Percentiles rank a stretch among this genome's conserved stretches.
Conservation (phyloP, 2,329 filamentous ascomycete species). For the Fusarium brevicatenulatum region DNA sequence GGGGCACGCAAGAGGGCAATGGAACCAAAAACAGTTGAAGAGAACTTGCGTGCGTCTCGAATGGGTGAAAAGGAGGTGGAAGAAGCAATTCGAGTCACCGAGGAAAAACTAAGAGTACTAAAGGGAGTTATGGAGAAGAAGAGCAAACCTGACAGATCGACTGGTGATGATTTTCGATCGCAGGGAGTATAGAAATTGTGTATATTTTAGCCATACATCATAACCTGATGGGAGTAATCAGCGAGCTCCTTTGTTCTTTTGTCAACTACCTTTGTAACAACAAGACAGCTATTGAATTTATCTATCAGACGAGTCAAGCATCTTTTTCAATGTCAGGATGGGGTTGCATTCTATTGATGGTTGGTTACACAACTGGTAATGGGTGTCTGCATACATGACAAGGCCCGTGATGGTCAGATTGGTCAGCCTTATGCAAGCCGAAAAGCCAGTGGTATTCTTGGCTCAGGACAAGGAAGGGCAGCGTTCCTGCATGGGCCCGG, state of each 20-base stretch:
- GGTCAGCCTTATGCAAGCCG: slow-evolving; percentile 21
- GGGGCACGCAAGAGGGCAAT: slow-evolving; percentile 57
- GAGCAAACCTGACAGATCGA: slow-evolving; percentile 19
- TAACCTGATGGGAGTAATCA: slow-evolving; percentile 36
- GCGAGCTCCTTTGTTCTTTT: slow-evolving; percentile 43
- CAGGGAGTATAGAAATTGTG: slow-evolving; percentile 37
- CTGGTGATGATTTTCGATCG: slow-evolving; percentile 22
- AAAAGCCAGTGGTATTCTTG: slow-evolving; percentile 7
- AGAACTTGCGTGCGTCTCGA: slow-evolving; percentile 65
- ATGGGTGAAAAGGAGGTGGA: slow-evolving; percentile 80
- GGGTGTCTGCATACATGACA: neutral
- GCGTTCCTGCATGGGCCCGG: slow-evolving; percentile 23
- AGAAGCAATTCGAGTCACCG: slow-evolving; percentile 85
- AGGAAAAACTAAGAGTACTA: slow-evolving; percentile 82
- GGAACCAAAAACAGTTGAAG: slow-evolving; percentile 67
- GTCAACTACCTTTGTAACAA: slow-evolving; percentile 22
- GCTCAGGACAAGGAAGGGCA: slow-evolving; percentile 1
- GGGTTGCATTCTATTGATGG: neutral
- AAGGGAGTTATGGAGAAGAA: slow-evolving; percentile 74
- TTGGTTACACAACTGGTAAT: neutral
- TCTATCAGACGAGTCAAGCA: neutral
- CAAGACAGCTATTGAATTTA: neutral
- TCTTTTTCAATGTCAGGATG: neutral
- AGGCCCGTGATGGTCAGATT: neutral
- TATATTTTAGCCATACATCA: slow-evolving; percentile 37